Percentiles rank a stretch among this genome's conserved stretches.
These are phyloP conservation scores for Picochlorum sp. DNA, from an alignment of 139 green algal genomes.

Conservation along the genomic window DNA sequence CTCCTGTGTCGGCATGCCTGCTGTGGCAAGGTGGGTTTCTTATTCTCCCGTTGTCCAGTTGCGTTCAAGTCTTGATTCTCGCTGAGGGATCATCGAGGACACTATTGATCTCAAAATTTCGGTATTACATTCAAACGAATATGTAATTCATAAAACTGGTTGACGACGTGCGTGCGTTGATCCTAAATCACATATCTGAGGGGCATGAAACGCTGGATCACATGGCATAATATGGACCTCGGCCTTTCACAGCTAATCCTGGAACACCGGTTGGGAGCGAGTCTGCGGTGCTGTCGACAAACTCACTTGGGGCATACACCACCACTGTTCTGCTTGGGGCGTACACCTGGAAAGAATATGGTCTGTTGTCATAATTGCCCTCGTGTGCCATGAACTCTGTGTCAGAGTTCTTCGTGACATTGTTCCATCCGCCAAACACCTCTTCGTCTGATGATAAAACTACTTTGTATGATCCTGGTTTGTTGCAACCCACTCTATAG, in stretches of 20 bases:
- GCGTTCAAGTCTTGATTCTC: too few relatives aligned
- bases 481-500: constrained; percentile 78
- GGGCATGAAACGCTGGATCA: not conserved
- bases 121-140: too few relatives aligned
- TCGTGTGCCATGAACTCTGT: constrained; percentile 30
- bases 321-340: constrained; percentile 66
- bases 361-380: constrained; percentile 51
- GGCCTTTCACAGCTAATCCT: constrained; percentile 72
- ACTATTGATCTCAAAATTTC: too few relatives aligned
- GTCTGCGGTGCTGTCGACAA: constrained; percentile 62
- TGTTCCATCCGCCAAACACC: constrained; percentile 80
- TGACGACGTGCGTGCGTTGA: too few relatives aligned
- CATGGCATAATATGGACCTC: constrained; percentile 46
- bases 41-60: too few relatives aligned
- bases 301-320: constrained; percentile 73
- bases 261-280: constrained; percentile 58
- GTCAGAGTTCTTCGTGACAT: constrained; percentile 73
- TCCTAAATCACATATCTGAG: too few relatives aligned
- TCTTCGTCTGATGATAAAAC: constrained; percentile 73
- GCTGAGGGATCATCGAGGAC: too few relatives aligned
- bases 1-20: constrained; percentile 49
- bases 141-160: too few relatives aligned
- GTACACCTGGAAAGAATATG: constrained; percentile 66
- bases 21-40: too few relatives aligned
- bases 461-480: constrained; percentile 56